Conservation (phyloP, 2,329 filamentous ascomycete genomes). For the Penicillium sp. region DNA sequence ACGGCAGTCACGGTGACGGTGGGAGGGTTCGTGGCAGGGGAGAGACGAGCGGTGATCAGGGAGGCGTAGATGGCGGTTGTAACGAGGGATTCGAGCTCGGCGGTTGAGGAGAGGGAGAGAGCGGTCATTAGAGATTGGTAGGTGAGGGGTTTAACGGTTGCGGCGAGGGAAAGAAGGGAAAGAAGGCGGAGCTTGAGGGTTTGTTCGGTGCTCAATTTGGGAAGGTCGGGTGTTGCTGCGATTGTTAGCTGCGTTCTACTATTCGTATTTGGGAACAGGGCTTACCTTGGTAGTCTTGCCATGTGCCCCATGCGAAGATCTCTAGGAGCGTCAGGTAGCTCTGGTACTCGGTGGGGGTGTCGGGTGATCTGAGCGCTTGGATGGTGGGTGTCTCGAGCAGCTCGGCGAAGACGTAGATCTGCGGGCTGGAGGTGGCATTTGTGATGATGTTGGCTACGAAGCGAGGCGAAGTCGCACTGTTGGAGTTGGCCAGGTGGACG, state of each 20-base stretch:
- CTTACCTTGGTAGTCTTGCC: constrained; percentile 65
- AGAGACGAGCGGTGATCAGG: constrained; percentile 75
- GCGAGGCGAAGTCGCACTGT: constrained; percentile 64
- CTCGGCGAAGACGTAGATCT: constrained; percentile 90
- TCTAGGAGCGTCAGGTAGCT: constrained; percentile 67
- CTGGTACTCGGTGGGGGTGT: constrained; percentile 57
- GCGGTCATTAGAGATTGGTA: constrained; percentile 65
- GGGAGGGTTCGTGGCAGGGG: constrained; percentile 74
- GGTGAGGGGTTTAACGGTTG: constrained; percentile 61
- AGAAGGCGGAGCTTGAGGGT: constrained; percentile 83
- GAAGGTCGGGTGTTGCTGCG: constrained; percentile 55
- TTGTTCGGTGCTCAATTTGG: constrained; percentile 67
- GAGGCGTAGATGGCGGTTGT: constrained; percentile 83
- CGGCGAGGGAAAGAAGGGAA: constrained; percentile 75
- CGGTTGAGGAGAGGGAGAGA: constrained; percentile 62
- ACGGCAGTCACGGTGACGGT: constrained; percentile 74
- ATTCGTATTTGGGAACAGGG: background rate
- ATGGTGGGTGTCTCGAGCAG: constrained; percentile 78
- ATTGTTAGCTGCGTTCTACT: constrained; percentile 1
- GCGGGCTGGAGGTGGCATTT: constrained; percentile 81
- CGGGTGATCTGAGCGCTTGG: constrained; percentile 59
- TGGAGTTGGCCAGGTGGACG: constrained; percentile 79
- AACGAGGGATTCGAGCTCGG: constrained; percentile 78
- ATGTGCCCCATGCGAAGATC: constrained; percentile 91
- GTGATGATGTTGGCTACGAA: constrained; percentile 80